Evolutionary conservation across 345 rosid species (phyloP).

Genomic region (Cardiospermum halicacabum): DNA sequence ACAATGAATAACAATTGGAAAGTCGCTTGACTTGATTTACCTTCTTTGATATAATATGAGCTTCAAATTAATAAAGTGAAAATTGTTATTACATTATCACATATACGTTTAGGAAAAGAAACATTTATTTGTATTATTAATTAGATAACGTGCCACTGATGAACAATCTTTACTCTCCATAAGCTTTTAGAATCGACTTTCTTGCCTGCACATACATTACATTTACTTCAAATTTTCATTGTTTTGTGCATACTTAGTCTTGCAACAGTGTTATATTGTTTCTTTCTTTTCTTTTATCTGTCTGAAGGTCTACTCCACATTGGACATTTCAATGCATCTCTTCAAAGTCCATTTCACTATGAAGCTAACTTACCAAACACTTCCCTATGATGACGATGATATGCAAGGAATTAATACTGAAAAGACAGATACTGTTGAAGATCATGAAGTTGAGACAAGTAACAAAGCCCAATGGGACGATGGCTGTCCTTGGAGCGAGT

Average conservation of each 20-base stretch:
- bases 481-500: slow-evolving; percentile 98
- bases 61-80: not conserved
- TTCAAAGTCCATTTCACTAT: slow-evolving; percentile 70
- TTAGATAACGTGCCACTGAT: not conserved
- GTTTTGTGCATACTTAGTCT: slow-evolving; percentile 6
- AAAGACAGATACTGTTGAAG: slow-evolving; percentile 41
- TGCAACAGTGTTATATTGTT: slow-evolving; percentile 7
- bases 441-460: slow-evolving; percentile 38
- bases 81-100: not conserved
- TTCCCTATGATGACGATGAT: slow-evolving; percentile 64
- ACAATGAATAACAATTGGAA: not conserved
- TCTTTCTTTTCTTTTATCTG: slow-evolving; percentile 21
- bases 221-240: not conserved
- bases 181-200: slow-evolving; percentile 6
- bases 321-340: slow-evolving; percentile 64
- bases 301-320: slow-evolving; percentile 76
- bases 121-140: not conserved
- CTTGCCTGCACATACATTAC: not conserved
- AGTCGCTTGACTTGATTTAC: not conserved
- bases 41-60: not conserved
- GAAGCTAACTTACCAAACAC: slow-evolving; percentile 84
- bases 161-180: not conserved
- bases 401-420: slow-evolving; percentile 45
- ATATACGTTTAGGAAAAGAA: not conserved
- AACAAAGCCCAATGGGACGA: slow-evolving; percentile 82